Evolutionary conservation across 805 yeast species (phyloP), one percentile per base, ranked within the genome.

Genomic region (Ogataea zsoltii): DNA sequence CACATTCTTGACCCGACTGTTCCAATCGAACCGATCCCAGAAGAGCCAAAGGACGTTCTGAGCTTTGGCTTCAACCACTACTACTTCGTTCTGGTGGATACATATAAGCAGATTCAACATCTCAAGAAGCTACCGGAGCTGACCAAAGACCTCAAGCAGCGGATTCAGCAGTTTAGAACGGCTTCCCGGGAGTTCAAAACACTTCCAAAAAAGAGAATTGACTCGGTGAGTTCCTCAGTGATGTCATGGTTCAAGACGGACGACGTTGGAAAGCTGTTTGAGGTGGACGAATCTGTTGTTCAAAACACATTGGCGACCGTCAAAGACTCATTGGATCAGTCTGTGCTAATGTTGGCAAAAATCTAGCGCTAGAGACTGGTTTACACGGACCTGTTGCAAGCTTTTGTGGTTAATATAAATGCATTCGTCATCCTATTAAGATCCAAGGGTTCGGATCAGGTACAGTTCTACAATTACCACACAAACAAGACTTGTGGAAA

Each of bases 21-120:
- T 7, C 11, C 33, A 2, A 41, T 44, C 0, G 13, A 23, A 7
- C 33, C 37, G 11, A 11, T 51, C 7, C 57, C 58, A 13, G 40
- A 46, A 3, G 32, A 35, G 12, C 62, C 63, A 1, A 34, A 42
- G 5, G 33, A 49, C 16, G 21, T 49, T 30, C 42, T 62, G 12
- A 38, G 43, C 7, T 55, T 55, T 33, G 47, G 51, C 7, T 62
- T 53, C 46, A 56, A 53, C 37, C 57, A 58, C 31, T 54, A 57
- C 28, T 54, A 53, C 29, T 51, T 57, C 26, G 38, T 54, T 0
- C 26, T 62, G 25, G 39, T 56, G 11, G 67, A 59, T 42, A 51
- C 60, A 7, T 43, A 46, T 15, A 53, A 53, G 17, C 51, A 49
- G 30, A n/a, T 65, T n/a, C 51, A 51, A 14, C 33, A 31, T 30